Conservation (phyloP, 371 early-diverging fungal genomes). For the Chytridium lagenaria region DNA sequence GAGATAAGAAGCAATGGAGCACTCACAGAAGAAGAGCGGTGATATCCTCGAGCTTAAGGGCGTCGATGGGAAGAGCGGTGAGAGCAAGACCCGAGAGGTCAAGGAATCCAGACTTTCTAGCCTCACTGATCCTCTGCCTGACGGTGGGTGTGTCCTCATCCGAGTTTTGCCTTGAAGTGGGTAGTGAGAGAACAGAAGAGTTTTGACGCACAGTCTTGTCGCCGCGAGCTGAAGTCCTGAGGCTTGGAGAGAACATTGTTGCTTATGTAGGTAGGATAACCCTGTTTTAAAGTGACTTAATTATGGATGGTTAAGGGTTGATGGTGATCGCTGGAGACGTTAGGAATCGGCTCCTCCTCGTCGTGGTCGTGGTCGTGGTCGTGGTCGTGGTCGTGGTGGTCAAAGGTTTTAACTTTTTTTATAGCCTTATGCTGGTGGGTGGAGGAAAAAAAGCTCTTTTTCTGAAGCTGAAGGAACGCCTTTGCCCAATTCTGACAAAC, state of each 20-base stretch:
- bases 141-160: slow-evolving; percentile 44
- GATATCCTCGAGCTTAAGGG: slow-evolving; percentile 35
- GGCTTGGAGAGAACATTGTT: neutral
- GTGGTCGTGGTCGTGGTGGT: too few species aligned
- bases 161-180: slow-evolving; percentile 10
- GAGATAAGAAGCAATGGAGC: neutral
- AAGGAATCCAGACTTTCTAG: slow-evolving; percentile 40
- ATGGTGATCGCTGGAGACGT: too few species aligned
- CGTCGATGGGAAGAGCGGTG: slow-evolving; percentile 40
- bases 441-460: too few species aligned
- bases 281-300: too few species aligned
- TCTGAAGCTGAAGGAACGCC: too few species aligned
- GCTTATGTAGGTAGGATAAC: neutral
- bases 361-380: too few species aligned
- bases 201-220: slow-evolving; percentile 17
- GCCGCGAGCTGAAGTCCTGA: neutral
- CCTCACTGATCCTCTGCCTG: slow-evolving; percentile 46
- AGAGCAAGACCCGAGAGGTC: slow-evolving; percentile 42
- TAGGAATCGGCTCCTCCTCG: too few species aligned
- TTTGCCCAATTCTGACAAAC: too few species aligned
- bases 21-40: slow-evolving; percentile 48
- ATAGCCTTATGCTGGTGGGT: too few species aligned
- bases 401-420: too few species aligned
- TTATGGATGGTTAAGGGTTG: too few species aligned
- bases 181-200: neutral